Base-by-base conservation (phyloP, 257 asterid genomes). In the Fraxinus pennsylvanica region DNA sequence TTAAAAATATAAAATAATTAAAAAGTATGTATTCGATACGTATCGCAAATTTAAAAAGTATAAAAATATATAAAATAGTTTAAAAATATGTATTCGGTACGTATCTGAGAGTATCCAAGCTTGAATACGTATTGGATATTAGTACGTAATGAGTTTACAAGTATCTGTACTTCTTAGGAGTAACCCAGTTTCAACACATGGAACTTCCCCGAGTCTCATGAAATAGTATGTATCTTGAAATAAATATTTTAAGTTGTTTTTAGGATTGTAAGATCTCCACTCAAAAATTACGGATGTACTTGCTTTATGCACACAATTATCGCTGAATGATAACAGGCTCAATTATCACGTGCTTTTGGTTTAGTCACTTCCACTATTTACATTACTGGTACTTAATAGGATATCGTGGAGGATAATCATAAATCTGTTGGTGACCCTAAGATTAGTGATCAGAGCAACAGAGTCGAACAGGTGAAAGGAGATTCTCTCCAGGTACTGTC, bases 401-500 rank as follows among this genome's bases (percentile, higher is more conserved):
- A 89, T 75, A 83, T 79, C 65, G 84, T 27, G 72, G 89, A 85
- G 80, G 90, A 87, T 81, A 81, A 86, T 81, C 91, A 74, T 19
- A 78, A 81, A 81, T 54, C 88, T 80, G 76, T 45, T 78, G 77
- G 52, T 79, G 90, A 89, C 81, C 83, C 87, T 81, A 89, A 89
- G 68, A 81, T 78, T 52, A 72, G 65, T 79, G 92, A 85, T 78
- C 89, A 83, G 82, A 68, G 81, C 12, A 5, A 74, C 57, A 85
- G 30, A 72, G 85, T 72, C 77, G 88, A 84, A 69, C 86, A 79
- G 74, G 83, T 57, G 67, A 81, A 80, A 5, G 79, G 76, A 57
- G 87, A 82, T 61, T 63, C 88, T 86, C 61, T 76, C 57, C 85
- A 89, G 90, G 97, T 88, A 81, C 71, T 74, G 76, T 75, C 73